These are phyloP conservation scores for Boechera stricta DNA, from an alignment of 345 rosid genomes.

Conservation along the genomic window DNA sequence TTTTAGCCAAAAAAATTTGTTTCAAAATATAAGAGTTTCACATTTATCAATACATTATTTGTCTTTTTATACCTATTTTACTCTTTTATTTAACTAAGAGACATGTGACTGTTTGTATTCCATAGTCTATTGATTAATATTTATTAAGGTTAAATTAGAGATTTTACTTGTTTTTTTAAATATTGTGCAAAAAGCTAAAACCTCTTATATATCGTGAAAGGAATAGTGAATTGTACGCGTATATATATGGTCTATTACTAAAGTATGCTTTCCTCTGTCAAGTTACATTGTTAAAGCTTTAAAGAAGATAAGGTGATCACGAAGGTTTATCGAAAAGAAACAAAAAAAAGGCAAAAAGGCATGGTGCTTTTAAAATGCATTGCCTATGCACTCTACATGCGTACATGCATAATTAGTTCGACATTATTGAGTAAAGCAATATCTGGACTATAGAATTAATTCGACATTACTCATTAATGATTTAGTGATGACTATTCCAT, in stretches of 20 bases:
- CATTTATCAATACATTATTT: too few relatives aligned
- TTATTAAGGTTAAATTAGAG: too few relatives aligned
- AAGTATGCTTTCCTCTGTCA: conserved; percentile 3
- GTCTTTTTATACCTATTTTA: too few relatives aligned
- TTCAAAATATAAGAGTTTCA: too few relatives aligned
- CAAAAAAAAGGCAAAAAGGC: conserved; percentile 1
- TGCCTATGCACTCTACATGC: background rate
- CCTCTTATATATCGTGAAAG: too few relatives aligned
- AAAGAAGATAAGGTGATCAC: conserved; percentile 24
- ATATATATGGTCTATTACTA: background rate
- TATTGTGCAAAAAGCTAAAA: too few relatives aligned
- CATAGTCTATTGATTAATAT: too few relatives aligned
- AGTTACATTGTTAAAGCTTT: conserved; percentile 26
- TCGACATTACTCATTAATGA: background rate
- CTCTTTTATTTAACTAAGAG: too few relatives aligned
- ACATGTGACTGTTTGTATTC: too few relatives aligned
- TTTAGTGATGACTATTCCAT: background rate
- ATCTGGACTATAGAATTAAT: conserved; percentile 11
- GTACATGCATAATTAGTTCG: background rate
- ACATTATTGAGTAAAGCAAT: conserved; percentile 15
- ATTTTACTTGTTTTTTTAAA: too few relatives aligned
- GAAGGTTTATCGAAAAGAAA: conserved; percentile 7
- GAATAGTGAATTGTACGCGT: conserved; percentile 11
- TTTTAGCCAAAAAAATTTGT: too few relatives aligned
- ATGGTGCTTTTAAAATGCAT: conserved; percentile 32